These are phyloP conservation scores for Termitomyces bulborhizus DNA, from an alignment of 768 basidiomycete genomes.

Conservation along the genomic window DNA sequence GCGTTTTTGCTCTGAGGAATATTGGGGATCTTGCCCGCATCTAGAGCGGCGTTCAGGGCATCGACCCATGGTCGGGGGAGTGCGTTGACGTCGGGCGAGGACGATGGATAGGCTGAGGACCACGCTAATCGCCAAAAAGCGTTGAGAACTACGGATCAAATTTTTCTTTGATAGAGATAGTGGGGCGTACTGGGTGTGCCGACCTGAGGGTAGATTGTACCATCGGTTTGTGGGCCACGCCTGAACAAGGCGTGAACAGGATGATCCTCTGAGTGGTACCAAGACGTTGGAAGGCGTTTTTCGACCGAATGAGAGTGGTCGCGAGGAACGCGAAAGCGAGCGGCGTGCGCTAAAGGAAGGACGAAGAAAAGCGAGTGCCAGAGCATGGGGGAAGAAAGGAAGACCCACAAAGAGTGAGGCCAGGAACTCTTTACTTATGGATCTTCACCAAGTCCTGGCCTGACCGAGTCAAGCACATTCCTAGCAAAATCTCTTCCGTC, in stretches of 20 bases:
- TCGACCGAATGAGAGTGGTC: constrained; percentile 23
- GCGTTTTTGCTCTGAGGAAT: constrained; percentile 44
- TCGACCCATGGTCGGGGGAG: constrained; percentile 69
- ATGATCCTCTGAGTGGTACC: constrained; percentile 62
- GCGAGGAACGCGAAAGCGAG: constrained; percentile 15
- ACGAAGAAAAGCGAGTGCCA: constrained; percentile 16
- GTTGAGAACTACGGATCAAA: not conserved
- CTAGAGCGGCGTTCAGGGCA: constrained; percentile 61
- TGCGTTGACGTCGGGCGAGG: constrained; percentile 35
- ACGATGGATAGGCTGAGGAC: constrained; percentile 52
- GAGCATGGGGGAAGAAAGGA: constrained; percentile 12
- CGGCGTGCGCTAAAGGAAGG: constrained; percentile 20
- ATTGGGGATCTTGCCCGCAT: constrained; percentile 68
- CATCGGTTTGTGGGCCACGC: constrained; percentile 42
- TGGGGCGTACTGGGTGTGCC: constrained; percentile 50
- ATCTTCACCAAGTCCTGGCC: not conserved
- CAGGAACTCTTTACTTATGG: not conserved
- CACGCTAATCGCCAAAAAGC: constrained; percentile 37
- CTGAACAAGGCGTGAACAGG: constrained; percentile 58
- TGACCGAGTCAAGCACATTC: not conserved
- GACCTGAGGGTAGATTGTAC: constrained; percentile 42
- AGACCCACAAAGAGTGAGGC: not conserved
- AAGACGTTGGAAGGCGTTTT: constrained; percentile 31
- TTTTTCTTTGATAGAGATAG: not conserved
- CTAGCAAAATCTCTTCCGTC: not conserved